phyloP scores from a whole-genome alignment of 305 asterid genomes.

The Solanum hybrid region DNA sequence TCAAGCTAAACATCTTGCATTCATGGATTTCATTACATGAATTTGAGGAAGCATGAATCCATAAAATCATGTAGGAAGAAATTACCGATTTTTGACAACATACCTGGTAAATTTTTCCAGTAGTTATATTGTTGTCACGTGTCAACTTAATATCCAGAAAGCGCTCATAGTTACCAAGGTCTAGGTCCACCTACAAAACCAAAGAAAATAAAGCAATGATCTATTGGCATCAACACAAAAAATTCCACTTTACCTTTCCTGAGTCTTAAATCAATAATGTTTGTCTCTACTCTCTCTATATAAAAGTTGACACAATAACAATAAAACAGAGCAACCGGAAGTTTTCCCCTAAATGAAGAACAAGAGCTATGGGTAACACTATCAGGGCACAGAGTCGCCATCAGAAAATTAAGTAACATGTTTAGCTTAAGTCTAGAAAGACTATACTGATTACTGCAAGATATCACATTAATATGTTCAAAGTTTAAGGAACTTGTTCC shows the following conservation, averaged over 20 bases:
- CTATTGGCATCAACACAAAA: background rate
- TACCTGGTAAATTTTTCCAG: constrained; percentile 25
- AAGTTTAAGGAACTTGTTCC: background rate
- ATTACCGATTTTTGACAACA: background rate
- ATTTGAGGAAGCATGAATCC: background rate
- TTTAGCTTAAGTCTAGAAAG: background rate
- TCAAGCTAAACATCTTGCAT: background rate
- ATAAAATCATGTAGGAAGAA: background rate
- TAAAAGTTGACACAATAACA: background rate
- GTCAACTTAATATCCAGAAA: constrained; percentile 18
- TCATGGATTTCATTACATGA: background rate
- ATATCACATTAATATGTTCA: background rate
- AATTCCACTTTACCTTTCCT: background rate
- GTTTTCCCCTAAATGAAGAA: background rate
- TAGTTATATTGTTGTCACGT: constrained; percentile 22
- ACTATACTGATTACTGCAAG: background rate
- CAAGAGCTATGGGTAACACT: background rate
- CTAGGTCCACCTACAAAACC: constrained; percentile 19
- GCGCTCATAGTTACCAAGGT: constrained; percentile 27
- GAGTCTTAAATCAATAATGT: background rate
- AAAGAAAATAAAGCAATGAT: background rate
- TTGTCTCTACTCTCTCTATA: background rate
- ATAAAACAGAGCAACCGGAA: background rate
- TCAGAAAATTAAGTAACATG: background rate
- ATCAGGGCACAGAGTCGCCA: background rate